Percentiles rank a stretch among this genome's conserved stretches.
Evolutionary conservation across 805 yeast species (phyloP).

Genomic region (Teunomyces pallodes): DNA sequence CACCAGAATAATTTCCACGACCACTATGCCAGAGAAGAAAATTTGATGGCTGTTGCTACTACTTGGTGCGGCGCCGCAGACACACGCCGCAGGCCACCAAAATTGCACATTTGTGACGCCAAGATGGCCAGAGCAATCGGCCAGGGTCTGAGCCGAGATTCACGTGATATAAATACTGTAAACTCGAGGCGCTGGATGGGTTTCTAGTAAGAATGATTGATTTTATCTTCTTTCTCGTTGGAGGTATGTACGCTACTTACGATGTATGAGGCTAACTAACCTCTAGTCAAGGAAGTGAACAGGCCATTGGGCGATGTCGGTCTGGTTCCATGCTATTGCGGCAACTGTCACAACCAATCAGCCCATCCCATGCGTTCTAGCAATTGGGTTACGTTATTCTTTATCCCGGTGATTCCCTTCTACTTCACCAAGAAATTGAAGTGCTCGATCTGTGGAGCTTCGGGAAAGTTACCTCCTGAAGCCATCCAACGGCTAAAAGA

Average conservation of each 20-base stretch:
- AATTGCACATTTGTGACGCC: too few species aligned
- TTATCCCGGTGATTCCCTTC: constrained; percentile 53
- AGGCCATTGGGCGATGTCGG: constrained; percentile 31
- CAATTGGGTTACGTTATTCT: constrained; percentile 53
- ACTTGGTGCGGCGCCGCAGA: too few species aligned
- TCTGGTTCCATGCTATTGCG: constrained; percentile 44
- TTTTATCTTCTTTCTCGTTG: constrained; percentile 32
- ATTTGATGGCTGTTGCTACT: not conserved
- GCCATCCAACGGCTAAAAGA: constrained; percentile 23
- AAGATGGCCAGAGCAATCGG: too few species aligned
- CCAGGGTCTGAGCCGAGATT: too few species aligned
- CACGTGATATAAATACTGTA: too few species aligned
- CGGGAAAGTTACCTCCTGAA: constrained; percentile 26
- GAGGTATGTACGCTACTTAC: constrained; percentile 23
- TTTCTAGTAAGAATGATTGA: constrained; percentile 17
- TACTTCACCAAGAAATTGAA: constrained; percentile 50
- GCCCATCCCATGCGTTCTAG: constrained; percentile 52
- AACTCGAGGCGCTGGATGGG: too few species aligned
- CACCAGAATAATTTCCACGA: constrained; percentile 99
- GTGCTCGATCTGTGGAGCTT: constrained; percentile 50
- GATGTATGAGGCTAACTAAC: constrained; percentile 7
- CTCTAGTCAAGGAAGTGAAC: constrained; percentile 33
- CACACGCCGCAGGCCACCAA: too few species aligned
- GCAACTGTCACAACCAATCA: constrained; percentile 56
- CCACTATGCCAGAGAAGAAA: constrained; percentile 86